Evolutionary conservation across 805 yeast species (phyloP).

Genomic region (Zygosaccharomyces bisporus): DNA sequence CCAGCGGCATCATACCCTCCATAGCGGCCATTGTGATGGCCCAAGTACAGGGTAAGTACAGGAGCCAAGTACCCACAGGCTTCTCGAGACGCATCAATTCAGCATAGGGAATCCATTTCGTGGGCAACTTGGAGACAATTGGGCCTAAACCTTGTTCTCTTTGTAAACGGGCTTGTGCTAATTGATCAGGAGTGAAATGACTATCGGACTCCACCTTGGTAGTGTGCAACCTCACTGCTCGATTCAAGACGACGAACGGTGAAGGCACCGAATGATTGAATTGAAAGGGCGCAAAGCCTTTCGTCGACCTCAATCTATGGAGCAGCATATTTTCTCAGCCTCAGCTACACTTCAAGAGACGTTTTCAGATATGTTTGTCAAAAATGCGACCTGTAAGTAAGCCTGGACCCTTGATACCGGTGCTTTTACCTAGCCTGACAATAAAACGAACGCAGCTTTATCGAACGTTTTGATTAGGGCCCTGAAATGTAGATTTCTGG

Average conservation of each 20-base stretch:
- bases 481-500: too few relatives aligned
- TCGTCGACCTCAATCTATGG: background rate
- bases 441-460: too few relatives aligned
- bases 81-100: conserved; percentile 88
- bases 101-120: conserved; percentile 79
- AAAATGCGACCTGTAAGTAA: too few relatives aligned
- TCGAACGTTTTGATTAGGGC: too few relatives aligned
- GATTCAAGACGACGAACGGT: background rate
- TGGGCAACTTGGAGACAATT: conserved; percentile 61
- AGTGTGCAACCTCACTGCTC: conserved; percentile 7
- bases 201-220: conserved; percentile 5
- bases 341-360: too few relatives aligned
- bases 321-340: conserved; percentile 1
- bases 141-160: conserved; percentile 49
- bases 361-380: too few relatives aligned
- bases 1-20: conserved; percentile 62
- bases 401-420: too few relatives aligned
- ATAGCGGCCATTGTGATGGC: conserved; percentile 87
- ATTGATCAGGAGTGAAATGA: conserved; percentile 29
- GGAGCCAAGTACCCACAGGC: conserved; percentile 90
- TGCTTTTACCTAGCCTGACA: too few relatives aligned
- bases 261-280: background rate
- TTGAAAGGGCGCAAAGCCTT: background rate
- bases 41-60: conserved; percentile 87
- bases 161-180: conserved; percentile 44